Percentiles rank a stretch among this genome's conserved stretches.
These are phyloP conservation scores for Epithele typhae DNA, from an alignment of 768 basidiomycete species.

Conservation along the genomic window DNA sequence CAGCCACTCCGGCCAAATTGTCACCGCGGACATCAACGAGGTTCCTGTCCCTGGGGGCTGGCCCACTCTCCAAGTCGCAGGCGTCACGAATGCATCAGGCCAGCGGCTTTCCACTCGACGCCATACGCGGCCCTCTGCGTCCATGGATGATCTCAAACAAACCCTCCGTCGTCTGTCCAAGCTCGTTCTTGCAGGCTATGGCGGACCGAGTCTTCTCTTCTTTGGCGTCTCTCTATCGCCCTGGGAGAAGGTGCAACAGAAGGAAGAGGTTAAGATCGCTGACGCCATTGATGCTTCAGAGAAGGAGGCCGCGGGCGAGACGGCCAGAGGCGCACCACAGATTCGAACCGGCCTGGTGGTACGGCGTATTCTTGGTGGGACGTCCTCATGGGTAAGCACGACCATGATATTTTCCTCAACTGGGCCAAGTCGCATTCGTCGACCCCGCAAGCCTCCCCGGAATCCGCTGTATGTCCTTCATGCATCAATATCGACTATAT, in stretches of 20 bases:
- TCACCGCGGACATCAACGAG: constrained; percentile 79
- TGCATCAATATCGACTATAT: background rate
- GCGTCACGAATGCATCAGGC: background rate
- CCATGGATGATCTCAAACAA: constrained; percentile 52
- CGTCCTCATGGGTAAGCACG: constrained; percentile 73
- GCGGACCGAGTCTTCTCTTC: constrained; percentile 76
- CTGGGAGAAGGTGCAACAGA: constrained; percentile 34
- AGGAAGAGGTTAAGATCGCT: constrained; percentile 60
- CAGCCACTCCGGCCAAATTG: constrained; percentile 64
- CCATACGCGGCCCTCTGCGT: constrained; percentile 9
- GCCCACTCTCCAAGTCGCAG: background rate
- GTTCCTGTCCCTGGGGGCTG: constrained; percentile 17
- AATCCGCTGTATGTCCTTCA: background rate
- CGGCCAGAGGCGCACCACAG: background rate
- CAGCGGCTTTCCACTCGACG: background rate
- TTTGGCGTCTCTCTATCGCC: constrained; percentile 55
- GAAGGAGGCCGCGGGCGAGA: constrained; percentile 40
- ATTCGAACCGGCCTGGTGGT: constrained; percentile 5
- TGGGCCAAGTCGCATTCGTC: constrained; percentile 34
- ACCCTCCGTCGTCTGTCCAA: constrained; percentile 78
- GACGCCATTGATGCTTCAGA: constrained; percentile 69
- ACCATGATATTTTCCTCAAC: constrained; percentile 76
- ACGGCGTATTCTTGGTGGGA: constrained; percentile 76
- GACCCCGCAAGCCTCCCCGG: background rate
- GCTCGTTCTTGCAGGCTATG: constrained; percentile 81